Conservation (phyloP, 768 basidiomycete genomes). For the Porphyrellus cyaneotinctus region DNA sequence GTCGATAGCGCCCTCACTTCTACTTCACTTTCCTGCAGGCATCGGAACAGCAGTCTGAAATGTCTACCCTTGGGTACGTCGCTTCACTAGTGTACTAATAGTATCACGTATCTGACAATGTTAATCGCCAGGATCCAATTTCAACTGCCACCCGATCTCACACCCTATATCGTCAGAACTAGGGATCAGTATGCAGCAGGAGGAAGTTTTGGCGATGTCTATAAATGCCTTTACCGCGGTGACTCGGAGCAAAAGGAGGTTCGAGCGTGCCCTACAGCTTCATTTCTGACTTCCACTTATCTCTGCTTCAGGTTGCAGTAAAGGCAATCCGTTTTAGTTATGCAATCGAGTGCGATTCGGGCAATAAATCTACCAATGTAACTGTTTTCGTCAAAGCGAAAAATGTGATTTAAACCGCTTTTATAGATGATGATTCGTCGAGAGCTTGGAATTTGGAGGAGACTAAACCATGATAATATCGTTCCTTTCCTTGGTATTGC, state of each 20-base stretch:
- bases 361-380: background rate
- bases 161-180: background rate
- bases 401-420: background rate
- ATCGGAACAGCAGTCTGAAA: too few relatives aligned
- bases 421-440: constrained; percentile 22
- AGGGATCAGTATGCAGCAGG: background rate
- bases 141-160: background rate
- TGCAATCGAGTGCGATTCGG: background rate
- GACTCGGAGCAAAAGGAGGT: background rate
- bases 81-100: too few relatives aligned
- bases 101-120: too few relatives aligned
- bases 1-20: too few relatives aligned
- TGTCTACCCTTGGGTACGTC: too few relatives aligned
- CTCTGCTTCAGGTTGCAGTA: constrained; percentile 18
- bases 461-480: constrained; percentile 16
- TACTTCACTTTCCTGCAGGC: too few relatives aligned
- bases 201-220: background rate
- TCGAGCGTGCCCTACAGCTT: background rate
- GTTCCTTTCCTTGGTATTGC: constrained; percentile 22
- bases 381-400: background rate
- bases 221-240: background rate
- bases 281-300: background rate
- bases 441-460: constrained; percentile 17
- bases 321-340: constrained; percentile 16
- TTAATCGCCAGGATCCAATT: too few relatives aligned